Evolutionary conservation across 1,139 yeast genomes (phyloP).

Genomic region (Magnusiomyces magnusii): DNA sequence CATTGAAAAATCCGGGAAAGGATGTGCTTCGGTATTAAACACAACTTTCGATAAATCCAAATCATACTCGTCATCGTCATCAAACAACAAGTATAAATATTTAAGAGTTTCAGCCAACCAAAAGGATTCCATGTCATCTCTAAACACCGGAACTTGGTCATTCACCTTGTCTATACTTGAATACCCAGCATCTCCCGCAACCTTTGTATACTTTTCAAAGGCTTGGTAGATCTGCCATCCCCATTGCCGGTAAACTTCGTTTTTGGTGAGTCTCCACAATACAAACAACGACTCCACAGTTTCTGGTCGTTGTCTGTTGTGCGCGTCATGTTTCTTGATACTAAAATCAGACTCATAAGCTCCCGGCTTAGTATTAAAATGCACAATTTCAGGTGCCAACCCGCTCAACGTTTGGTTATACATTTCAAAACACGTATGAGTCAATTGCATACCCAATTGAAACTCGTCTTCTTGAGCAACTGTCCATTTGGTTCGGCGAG

Average conservation of each 20-base stretch:
- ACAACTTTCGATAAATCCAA: slow-evolving; percentile 81
- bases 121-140: slow-evolving; percentile 84
- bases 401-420: slow-evolving; percentile 69
- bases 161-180: slow-evolving; percentile 64
- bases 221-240: slow-evolving; percentile 80
- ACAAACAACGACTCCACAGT: slow-evolving; percentile 85
- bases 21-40: slow-evolving; percentile 76
- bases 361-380: slow-evolving; percentile 49
- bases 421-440: slow-evolving; percentile 78
- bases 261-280: slow-evolving; percentile 73
- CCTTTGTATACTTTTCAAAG: slow-evolving; percentile 54
- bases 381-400: slow-evolving; percentile 81
- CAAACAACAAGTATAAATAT: slow-evolving; percentile 75
- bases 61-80: slow-evolving; percentile 53
- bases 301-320: slow-evolving; percentile 88
- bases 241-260: slow-evolving; percentile 77
- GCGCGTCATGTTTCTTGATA: slow-evolving; percentile 66
- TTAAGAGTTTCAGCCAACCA: slow-evolving; percentile 95
- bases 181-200: slow-evolving; percentile 51
- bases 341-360: slow-evolving; percentile 43
- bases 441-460: slow-evolving; percentile 63
- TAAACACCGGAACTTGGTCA: slow-evolving; percentile 39
- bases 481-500: slow-evolving; percentile 42
- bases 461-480: slow-evolving; percentile 48
- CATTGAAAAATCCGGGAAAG: slow-evolving; percentile 64